Conservation (phyloP, 1,284 basidiomycete genomes). For the Cystobasidium sp. region DNA sequence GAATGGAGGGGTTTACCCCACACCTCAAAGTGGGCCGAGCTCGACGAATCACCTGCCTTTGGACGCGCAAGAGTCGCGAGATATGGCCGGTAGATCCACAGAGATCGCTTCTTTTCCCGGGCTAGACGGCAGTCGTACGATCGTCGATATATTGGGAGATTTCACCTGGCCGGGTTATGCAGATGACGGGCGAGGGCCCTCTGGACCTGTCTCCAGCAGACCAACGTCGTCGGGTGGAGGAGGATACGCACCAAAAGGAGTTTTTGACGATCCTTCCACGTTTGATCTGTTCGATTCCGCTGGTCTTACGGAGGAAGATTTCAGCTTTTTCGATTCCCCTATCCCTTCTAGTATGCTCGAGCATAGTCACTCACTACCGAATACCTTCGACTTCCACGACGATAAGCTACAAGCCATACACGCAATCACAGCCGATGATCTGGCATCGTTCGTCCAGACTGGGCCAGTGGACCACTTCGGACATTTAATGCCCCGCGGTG, state of each 20-base stretch:
- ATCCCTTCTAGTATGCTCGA: background rate
- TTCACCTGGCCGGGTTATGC: constrained; percentile 20
- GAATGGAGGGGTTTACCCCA: background rate
- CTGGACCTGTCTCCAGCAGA: background rate
- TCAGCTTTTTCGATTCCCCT: constrained; percentile 53
- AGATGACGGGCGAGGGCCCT: background rate
- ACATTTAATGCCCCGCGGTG: constrained; percentile 34
- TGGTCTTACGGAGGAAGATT: constrained; percentile 53
- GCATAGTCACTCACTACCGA: background rate
- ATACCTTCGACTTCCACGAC: background rate
- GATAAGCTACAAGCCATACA: too few species aligned
- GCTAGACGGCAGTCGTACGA: background rate
- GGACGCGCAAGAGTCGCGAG: background rate
- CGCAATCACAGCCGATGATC: constrained; percentile 20
- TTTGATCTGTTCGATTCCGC: constrained; percentile 35
- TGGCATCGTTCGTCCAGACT: constrained; percentile 14
- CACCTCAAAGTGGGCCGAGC: constrained; percentile 9
- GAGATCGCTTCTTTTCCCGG: background rate
- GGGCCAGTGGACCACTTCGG: constrained; percentile 37
- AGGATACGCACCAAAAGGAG: background rate
- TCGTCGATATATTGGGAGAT: constrained; percentile 18
- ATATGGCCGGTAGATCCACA: background rate
- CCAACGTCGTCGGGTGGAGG: background rate
- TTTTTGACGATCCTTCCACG: constrained; percentile 8
- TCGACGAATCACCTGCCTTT: background rate